These are phyloP conservation scores for Cryptosporidium viatorum DNA, from an alignment of 169 alveolate species.

Conservation along the genomic window DNA sequence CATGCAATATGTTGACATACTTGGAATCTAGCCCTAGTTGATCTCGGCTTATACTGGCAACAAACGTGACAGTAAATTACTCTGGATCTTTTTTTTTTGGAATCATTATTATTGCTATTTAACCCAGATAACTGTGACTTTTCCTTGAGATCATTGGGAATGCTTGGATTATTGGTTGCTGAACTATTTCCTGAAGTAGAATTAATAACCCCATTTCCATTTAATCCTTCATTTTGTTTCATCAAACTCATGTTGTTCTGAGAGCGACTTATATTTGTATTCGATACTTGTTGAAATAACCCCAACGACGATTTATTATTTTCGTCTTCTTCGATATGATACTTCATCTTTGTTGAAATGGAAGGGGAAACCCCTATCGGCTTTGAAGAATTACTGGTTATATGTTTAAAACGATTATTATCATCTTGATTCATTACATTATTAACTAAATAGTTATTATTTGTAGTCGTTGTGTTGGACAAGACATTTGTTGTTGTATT, in stretches of 20 bases:
- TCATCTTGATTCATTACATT: background rate
- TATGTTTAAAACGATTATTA: background rate
- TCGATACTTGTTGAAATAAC: background rate
- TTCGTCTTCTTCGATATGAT: background rate
- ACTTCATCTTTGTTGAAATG: background rate
- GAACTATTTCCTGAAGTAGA: background rate
- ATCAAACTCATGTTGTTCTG: background rate
- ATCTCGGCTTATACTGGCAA: conserved; percentile 69
- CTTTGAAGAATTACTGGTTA: background rate
- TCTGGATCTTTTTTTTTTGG: conserved; percentile 65
- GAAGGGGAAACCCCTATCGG: background rate
- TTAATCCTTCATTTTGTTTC: conserved; percentile 1
- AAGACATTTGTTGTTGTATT: background rate
- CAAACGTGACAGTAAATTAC: conserved; percentile 71
- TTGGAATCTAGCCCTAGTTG: conserved; percentile 71
- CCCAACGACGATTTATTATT: background rate
- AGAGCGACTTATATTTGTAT: background rate
- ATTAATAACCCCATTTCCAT: background rate
- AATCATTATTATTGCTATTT: background rate
- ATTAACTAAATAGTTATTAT: background rate
- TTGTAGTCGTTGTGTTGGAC: background rate
- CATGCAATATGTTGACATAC: conserved; percentile 74
- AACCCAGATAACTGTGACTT: background rate
- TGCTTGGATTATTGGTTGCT: background rate
- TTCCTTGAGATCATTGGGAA: background rate